These are phyloP conservation scores for Thelonectria olida DNA, from an alignment of 2,329 filamentous ascomycete species.

Conservation along the genomic window DNA sequence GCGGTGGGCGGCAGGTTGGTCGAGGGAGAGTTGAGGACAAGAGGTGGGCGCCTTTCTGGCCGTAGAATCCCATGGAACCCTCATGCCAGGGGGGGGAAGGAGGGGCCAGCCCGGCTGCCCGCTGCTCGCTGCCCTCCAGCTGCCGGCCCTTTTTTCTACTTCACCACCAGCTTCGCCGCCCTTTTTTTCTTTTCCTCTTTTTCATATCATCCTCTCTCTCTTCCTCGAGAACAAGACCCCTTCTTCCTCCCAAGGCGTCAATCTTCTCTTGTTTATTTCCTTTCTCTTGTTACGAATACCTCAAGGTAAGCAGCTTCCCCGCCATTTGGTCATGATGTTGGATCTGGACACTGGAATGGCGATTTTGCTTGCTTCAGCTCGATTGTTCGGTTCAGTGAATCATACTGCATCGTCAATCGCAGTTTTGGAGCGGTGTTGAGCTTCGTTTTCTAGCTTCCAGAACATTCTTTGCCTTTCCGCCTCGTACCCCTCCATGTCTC, in stretches of 20 bases:
- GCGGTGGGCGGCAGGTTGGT: background rate
- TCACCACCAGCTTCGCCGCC: slow-evolving; percentile 38
- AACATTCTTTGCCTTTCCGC: background rate
- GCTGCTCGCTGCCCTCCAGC: slow-evolving; percentile 14
- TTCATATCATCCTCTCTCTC: slow-evolving; percentile 30
- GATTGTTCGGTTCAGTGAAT: background rate
- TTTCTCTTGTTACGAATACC: slow-evolving; percentile 36
- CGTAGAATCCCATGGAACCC: slow-evolving; percentile 59
- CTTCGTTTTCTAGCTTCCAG: background rate
- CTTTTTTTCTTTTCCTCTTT: slow-evolving; percentile 33
- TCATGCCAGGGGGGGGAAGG: slow-evolving; percentile 43
- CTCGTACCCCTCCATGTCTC: slow-evolving; percentile 28
- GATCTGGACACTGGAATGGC: background rate
- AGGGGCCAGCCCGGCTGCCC: slow-evolving; percentile 33
- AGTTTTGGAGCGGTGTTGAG: background rate
- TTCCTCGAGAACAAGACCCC: slow-evolving; percentile 35
- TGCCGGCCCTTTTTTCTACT: slow-evolving; percentile 49
- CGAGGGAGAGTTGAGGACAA: slow-evolving; percentile 21
- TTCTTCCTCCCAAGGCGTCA: slow-evolving; percentile 36
- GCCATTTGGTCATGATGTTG: slow-evolving; percentile 5
- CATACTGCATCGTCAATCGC: background rate
- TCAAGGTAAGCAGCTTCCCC: slow-evolving; percentile 34
- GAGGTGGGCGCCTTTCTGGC: slow-evolving; percentile 37
- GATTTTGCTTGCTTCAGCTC: background rate
- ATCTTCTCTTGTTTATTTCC: slow-evolving; percentile 34